A percentile compares a stretch with the other conserved stretches of the same genome.
These are phyloP conservation scores for Ophiostoma triangulosporum DNA, from an alignment of 2,329 filamentous ascomycete genomes.

Conservation along the genomic window DNA sequence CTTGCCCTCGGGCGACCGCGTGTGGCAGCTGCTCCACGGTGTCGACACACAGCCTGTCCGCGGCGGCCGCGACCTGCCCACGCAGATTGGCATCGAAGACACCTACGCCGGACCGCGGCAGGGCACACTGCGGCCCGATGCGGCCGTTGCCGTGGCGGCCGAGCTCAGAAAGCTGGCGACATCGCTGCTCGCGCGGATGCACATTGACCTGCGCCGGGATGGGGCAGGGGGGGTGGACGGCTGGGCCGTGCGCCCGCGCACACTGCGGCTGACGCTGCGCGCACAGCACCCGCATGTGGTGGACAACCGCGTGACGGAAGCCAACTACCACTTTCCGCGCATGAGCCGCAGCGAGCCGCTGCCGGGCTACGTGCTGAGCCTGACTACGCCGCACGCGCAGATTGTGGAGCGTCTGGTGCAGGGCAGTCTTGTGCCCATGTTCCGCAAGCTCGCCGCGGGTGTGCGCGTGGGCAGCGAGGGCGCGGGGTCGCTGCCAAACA, in stretches of 20 bases:
- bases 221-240: conserved; percentile 41
- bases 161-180: conserved; percentile 56
- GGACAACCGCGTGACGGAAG: neutral
- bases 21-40: conserved; percentile 73
- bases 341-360: conserved; percentile 59
- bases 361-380: conserved; percentile 51
- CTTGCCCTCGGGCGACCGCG: conserved; percentile 37
- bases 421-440: conserved; percentile 14
- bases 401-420: conserved; percentile 16
- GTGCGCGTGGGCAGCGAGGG: neutral
- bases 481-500: conserved; percentile 6
- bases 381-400: conserved; percentile 21
- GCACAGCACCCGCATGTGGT: conserved; percentile 23
- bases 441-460: conserved; percentile 12
- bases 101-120: conserved; percentile 61
- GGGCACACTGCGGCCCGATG: conserved; percentile 43
- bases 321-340: conserved; percentile 46
- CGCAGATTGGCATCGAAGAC: conserved; percentile 90
- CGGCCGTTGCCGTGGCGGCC: conserved; percentile 46
- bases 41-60: conserved; percentile 64
- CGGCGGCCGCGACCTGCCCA: conserved; percentile 56
- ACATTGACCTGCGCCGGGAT: conserved; percentile 51
- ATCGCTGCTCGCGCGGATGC: conserved; percentile 67
- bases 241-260: conserved; percentile 55
- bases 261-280: conserved; percentile 66